Evolutionary conservation across 805 yeast species (phyloP).

Genomic region (Lachancea dasiensis): DNA sequence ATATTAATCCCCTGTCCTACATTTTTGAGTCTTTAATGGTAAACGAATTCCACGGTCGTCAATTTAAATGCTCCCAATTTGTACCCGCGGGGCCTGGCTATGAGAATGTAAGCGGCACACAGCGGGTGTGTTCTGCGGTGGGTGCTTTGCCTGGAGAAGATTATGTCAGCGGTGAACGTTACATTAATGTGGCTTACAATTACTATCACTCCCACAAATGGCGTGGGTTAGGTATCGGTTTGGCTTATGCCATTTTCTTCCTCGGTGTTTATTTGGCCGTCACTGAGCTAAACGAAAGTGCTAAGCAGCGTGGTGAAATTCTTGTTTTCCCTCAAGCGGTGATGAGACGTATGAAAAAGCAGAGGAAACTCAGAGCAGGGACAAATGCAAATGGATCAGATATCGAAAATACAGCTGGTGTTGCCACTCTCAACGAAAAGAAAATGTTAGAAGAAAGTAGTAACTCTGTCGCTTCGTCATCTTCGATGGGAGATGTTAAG

Average conservation of each 20-base stretch:
- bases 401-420: conserved; percentile 19
- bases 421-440: conserved; percentile 17
- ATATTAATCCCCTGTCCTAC: conserved; percentile 52
- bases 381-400: conserved; percentile 15
- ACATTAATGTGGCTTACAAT: conserved; percentile 38
- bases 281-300: conserved; percentile 54
- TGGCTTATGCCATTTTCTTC: conserved; percentile 53
- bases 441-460: conserved; percentile 23
- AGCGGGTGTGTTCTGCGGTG: conserved; percentile 48
- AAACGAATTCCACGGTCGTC: conserved; percentile 47
- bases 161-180: conserved; percentile 48
- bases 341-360: conserved; percentile 42
- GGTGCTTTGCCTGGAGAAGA: conserved; percentile 50
- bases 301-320: conserved; percentile 68
- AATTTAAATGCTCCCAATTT: conserved; percentile 41
- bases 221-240: conserved; percentile 59
- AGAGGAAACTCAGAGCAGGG: conserved; percentile 24
- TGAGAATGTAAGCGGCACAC: conserved; percentile 29
- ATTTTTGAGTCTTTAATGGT: conserved; percentile 52
- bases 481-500: conserved; percentile 19
- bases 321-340: conserved; percentile 50
- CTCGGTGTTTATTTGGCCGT: conserved; percentile 46
- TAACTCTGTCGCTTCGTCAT: conserved; percentile 8
- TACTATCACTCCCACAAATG: conserved; percentile 47
- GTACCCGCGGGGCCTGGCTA: conserved; percentile 47